A percentile compares a stretch with the other conserved stretches of the same genome.
Evolutionary conservation across 192 early-diverging fungal genomes (phyloP).

Genomic region (Linderina pennispora): DNA sequence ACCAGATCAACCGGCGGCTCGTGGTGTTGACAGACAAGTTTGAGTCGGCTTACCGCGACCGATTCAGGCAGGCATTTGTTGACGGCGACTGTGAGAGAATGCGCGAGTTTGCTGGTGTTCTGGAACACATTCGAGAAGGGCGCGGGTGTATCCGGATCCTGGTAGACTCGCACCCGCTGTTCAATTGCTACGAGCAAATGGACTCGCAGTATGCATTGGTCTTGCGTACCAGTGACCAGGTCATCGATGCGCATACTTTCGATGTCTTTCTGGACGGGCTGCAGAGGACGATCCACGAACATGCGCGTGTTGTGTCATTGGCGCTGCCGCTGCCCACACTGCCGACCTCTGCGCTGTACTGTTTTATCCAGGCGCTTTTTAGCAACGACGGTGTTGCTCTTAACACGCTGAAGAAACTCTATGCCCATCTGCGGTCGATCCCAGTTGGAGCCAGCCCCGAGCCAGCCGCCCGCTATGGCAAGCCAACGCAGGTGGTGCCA

Average conservation of each 20-base stretch:
- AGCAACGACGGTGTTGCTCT: constrained; percentile 9
- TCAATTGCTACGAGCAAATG: constrained; percentile 4
- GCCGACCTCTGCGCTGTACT: constrained; percentile 12
- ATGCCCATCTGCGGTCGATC: constrained; percentile 14
- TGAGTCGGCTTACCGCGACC: constrained; percentile 13
- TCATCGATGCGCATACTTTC: constrained; percentile 21
- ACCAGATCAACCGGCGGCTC: constrained; percentile 14
- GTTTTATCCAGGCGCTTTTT: constrained; percentile 31
- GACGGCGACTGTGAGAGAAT: constrained; percentile 12
- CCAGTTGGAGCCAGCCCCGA: constrained; percentile 7
- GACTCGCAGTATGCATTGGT: constrained; percentile 2
- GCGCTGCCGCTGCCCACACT: constrained; percentile 15
- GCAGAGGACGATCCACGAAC: constrained; percentile 19
- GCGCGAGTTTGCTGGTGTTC: constrained; percentile 10
- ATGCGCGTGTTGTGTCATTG: constrained; percentile 12
- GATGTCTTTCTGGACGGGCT: constrained; percentile 16
- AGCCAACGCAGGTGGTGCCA: constrained; percentile 15
- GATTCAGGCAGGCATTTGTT: constrained; percentile 15
- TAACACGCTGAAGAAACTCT: constrained; percentile 16
- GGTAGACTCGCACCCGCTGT: constrained; percentile 27
- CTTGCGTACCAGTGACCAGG: neutral
- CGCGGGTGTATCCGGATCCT: constrained; percentile 28
- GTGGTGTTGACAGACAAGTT: constrained; percentile 14
- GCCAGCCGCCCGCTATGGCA: neutral
- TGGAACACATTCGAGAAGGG: constrained; percentile 27